phyloP scores from a whole-genome alignment of 805 yeast species.

The Candida ovalis region DNA sequence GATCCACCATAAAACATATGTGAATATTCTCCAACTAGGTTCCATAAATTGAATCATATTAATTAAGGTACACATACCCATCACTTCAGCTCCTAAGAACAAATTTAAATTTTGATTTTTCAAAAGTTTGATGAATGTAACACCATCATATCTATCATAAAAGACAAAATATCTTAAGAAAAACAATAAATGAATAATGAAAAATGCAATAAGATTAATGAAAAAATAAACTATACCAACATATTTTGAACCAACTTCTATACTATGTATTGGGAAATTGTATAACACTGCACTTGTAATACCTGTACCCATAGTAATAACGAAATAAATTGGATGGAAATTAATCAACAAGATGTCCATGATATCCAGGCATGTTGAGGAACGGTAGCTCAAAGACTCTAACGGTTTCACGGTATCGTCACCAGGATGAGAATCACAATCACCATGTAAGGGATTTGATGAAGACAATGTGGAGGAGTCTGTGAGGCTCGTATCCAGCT shows the following conservation, averaged over 20 bases:
- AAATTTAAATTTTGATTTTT: slow-evolving; percentile 46
- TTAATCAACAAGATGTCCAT: slow-evolving; percentile 16
- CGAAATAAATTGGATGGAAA: slow-evolving; percentile 59
- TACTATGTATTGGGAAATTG: slow-evolving; percentile 59
- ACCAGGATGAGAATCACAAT: no score
- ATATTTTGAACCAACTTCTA: slow-evolving; percentile 22
- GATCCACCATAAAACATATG: slow-evolving; percentile 74
- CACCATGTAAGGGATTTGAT: neutral
- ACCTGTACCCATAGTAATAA: slow-evolving; percentile 83
- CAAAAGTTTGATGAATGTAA: slow-evolving; percentile 28
- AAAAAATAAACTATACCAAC: slow-evolving; percentile 64
- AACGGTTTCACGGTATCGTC: neutral
- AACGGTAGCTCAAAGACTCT: neutral
- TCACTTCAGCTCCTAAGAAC: slow-evolving; percentile 74
- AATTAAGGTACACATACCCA: slow-evolving; percentile 71
- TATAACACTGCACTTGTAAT: slow-evolving; percentile 60
- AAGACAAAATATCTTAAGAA: slow-evolving; percentile 35
- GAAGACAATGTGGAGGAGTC: neutral
- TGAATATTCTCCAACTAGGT: slow-evolving; percentile 41
- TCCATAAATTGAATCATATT: slow-evolving; percentile 47
- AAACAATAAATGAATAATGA: slow-evolving; percentile 40
- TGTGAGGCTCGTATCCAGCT: neutral
- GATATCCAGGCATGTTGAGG: neutral
- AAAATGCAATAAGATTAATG: slow-evolving; percentile 46
- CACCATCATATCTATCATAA: slow-evolving; percentile 24